A percentile compares a stretch with the other conserved stretches of the same genome.
These are phyloP conservation scores for Leccinum disarticulatum DNA, from an alignment of 768 basidiomycete genomes.

Conservation along the genomic window DNA sequence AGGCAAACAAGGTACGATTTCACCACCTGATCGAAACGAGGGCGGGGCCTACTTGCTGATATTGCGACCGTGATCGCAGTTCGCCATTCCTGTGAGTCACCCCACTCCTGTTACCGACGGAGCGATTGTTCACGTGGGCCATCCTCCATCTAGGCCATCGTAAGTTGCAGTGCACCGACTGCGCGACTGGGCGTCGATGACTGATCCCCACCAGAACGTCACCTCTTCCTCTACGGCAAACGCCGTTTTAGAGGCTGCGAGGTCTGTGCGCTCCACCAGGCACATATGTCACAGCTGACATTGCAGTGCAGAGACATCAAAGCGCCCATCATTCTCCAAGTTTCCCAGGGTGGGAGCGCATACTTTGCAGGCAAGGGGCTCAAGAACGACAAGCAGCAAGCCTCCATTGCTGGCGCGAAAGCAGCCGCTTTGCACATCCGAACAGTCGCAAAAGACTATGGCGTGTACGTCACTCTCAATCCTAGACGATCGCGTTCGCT, in stretches of 20 bases:
- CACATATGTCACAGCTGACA: slow-evolving; percentile 12
- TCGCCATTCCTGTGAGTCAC: slow-evolving; percentile 77
- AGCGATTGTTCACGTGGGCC: not conserved
- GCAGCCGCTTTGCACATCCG: slow-evolving; percentile 93
- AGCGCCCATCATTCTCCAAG: slow-evolving; percentile 95
- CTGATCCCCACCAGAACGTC: slow-evolving; percentile 63
- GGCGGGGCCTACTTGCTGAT: slow-evolving; percentile 2
- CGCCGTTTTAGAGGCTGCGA: slow-evolving; percentile 92
- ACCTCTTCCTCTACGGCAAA: slow-evolving; percentile 96
- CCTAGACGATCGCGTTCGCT: slow-evolving; percentile 1
- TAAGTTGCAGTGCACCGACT: slow-evolving; percentile 41
- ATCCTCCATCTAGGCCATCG: slow-evolving; percentile 59
- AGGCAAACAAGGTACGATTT: slow-evolving; percentile 70
- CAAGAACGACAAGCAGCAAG: slow-evolving; percentile 92
- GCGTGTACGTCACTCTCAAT: slow-evolving; percentile 63
- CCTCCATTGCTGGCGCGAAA: slow-evolving; percentile 88
- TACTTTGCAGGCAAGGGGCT: slow-evolving; percentile 98
- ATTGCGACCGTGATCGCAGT: slow-evolving; percentile 42
- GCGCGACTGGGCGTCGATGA: not conserved
- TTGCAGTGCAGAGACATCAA: slow-evolving; percentile 74
- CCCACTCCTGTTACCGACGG: not conserved
- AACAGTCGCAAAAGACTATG: slow-evolving; percentile 83
- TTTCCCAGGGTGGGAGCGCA: slow-evolving; percentile 95
- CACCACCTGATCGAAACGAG: not conserved
- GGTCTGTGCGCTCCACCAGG: slow-evolving; percentile 42